Conservation (phyloP, 495 filamentous ascomycete genomes). For the Aspergillus funiculosus region DNA sequence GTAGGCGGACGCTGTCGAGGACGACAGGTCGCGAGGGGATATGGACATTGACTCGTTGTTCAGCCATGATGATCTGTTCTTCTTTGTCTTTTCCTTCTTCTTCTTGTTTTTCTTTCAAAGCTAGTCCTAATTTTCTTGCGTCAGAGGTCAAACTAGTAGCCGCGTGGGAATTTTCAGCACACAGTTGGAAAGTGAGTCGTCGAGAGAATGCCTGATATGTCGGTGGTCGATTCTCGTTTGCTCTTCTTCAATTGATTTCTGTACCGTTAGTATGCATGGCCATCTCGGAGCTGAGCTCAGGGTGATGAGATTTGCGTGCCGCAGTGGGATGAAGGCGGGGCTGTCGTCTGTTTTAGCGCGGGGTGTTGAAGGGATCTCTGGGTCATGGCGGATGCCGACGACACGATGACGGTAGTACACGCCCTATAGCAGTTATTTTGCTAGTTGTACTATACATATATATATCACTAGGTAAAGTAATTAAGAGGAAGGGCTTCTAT, state of each 20-base stretch:
- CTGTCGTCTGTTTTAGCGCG: slow-evolving; percentile 5
- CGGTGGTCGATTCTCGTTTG: too few species aligned
- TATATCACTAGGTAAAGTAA: too few species aligned
- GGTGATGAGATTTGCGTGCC: too few species aligned
- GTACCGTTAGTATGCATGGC: too few species aligned
- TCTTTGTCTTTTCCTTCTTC: not conserved
- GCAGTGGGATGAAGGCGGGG: slow-evolving; percentile 7
- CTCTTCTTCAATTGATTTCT: slow-evolving; percentile 2
- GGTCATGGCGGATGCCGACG: not conserved
- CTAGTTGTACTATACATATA: too few species aligned
- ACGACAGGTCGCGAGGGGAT: slow-evolving; percentile 33
- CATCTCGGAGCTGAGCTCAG: not conserved
- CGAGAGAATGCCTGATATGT: too few species aligned
- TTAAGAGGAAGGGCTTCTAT: not conserved
- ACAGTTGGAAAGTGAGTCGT: too few species aligned
- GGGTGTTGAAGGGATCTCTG: slow-evolving; percentile 3
- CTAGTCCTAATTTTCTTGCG: too few species aligned
- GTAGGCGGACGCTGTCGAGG: slow-evolving; percentile 40
- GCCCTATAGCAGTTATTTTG: too few species aligned
- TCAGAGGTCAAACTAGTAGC: too few species aligned
- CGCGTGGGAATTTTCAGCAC: too few species aligned
- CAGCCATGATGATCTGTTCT: slow-evolving; percentile 23
- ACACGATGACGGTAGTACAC: slow-evolving; percentile 3
- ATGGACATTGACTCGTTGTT: slow-evolving; percentile 28
- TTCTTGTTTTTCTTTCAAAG: not conserved